Evolutionary conservation across 1,284 basidiomycete genomes (phyloP).

Genomic region (Agaricales sp.): DNA sequence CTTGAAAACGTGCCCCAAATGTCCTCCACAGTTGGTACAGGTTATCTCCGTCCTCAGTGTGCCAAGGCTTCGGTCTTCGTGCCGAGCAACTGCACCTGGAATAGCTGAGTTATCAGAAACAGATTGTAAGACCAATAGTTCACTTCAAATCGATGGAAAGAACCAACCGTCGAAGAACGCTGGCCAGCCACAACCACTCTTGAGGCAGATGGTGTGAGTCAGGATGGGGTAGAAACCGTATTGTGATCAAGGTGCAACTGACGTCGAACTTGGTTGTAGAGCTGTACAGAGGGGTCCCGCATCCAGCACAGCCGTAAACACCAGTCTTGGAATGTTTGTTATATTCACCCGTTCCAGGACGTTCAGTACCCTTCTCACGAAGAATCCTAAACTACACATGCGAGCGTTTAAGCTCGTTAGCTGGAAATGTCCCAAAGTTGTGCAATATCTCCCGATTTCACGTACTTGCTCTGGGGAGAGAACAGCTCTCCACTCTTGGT

Average conservation of each 20-base stretch:
- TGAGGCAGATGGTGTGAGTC: not conserved
- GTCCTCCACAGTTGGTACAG: slow-evolving; percentile 80
- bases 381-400: slow-evolving; percentile 68
- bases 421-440: too few species aligned
- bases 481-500: slow-evolving; percentile 81
- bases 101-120: too few species aligned
- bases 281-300: slow-evolving; percentile 70
- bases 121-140: too few species aligned
- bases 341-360: slow-evolving; percentile 68
- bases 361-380: slow-evolving; percentile 83
- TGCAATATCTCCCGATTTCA: too few species aligned
- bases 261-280: slow-evolving; percentile 83
- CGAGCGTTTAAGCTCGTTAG: not conserved
- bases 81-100: slow-evolving; percentile 78
- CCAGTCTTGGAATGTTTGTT: slow-evolving; percentile 61
- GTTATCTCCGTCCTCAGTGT: slow-evolving; percentile 67
- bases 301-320: slow-evolving; percentile 67
- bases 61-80: slow-evolving; percentile 50
- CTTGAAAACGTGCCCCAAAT: slow-evolving; percentile 90
- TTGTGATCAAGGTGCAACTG: slow-evolving; percentile 11
- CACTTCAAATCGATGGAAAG: too few species aligned
- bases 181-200: slow-evolving; percentile 94
- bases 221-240: not conserved
- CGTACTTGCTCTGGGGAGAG: slow-evolving; percentile 76
- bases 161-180: slow-evolving; percentile 85